Evolutionary conservation across 495 filamentous ascomycete genomes (phyloP).

Genomic region (Neurospora sp.): DNA sequence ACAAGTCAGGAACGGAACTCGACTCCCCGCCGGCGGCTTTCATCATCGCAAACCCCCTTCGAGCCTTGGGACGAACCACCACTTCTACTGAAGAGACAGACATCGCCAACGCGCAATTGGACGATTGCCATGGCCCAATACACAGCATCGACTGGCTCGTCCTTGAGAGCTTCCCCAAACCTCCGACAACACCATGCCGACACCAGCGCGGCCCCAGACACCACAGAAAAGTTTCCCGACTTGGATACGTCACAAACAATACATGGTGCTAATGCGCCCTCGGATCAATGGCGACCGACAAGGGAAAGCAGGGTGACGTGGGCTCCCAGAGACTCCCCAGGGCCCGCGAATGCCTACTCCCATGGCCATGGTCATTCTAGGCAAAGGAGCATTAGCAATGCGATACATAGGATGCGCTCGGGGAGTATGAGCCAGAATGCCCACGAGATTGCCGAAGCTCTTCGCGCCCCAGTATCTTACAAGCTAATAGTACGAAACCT

Average conservation of each 20-base stretch:
- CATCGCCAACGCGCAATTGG: not conserved
- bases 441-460: constrained; percentile 82
- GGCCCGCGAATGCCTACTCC: constrained; percentile 11
- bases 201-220: constrained; percentile 16
- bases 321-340: constrained; percentile 27
- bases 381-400: constrained; percentile 79
- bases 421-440: constrained; percentile 84
- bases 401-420: constrained; percentile 67
- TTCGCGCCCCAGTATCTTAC: constrained; percentile 83
- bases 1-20: not conserved
- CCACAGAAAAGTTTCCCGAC: constrained; percentile 46
- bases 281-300: constrained; percentile 42
- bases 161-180: constrained; percentile 23
- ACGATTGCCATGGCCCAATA: not conserved
- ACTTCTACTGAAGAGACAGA: not conserved
- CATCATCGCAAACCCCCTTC: not conserved
- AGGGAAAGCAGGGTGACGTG: constrained; percentile 40
- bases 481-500: constrained; percentile 38
- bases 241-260: constrained; percentile 30
- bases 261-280: constrained; percentile 17
- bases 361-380: constrained; percentile 43
- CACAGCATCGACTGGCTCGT: constrained; percentile 5
- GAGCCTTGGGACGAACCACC: not conserved
- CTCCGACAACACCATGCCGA: constrained; percentile 22
- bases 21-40: not conserved